Base-by-base conservation (phyloP, 108 stramenopile species). In the Cyclostephanos tholiformis region DNA sequence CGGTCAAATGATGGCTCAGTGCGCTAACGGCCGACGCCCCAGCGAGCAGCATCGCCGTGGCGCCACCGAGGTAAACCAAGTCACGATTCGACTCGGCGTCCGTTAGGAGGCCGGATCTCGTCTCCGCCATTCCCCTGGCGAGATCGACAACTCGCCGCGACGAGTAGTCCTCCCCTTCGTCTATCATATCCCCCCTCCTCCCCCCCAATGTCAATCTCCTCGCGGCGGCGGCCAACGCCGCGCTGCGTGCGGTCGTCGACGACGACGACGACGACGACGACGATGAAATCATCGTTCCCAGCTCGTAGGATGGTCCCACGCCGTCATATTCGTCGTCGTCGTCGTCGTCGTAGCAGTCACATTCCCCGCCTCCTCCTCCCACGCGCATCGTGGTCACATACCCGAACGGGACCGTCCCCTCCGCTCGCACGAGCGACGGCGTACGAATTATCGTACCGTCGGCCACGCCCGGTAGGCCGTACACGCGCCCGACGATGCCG, bases 1-100 rank as follows among this genome's bases (percentile, higher is more conserved):
- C 88, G n/a, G 91, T 92, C 78, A 95, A 69, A 71, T 95, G 93
- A 75, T 95, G 93, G 58, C 89, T 85, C 50, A 94, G 69, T 80
- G 89, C 82, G 51, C 86, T 86, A 20, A 89, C 65, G 16, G 89
- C 93, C 9, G 80, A 76, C 13, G 90, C 90, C 68, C 89, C 88
- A 2, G 83, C 88, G 43, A 92, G 67, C 0, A 91, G 26, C 60
- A 88, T 78, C 10, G 84, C 89, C 36, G 91, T 89, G 13, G 73
- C 63, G 61, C 86, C 89, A 26, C 89, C 91, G 30, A 94, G 72
- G 30, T 82, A 65, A 2, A 78, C 68, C 48, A 88, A 20, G 19
- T 82, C 67, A 36, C 68, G 53, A 57, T 77, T 69, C 20, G 73
- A 56, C 41, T 84, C 83, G 7, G 17, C 39, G 62, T 87, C 82